Base-by-base conservation (phyloP, 2,329 filamentous ascomycete genomes). In the Xylaria sp. region DNA sequence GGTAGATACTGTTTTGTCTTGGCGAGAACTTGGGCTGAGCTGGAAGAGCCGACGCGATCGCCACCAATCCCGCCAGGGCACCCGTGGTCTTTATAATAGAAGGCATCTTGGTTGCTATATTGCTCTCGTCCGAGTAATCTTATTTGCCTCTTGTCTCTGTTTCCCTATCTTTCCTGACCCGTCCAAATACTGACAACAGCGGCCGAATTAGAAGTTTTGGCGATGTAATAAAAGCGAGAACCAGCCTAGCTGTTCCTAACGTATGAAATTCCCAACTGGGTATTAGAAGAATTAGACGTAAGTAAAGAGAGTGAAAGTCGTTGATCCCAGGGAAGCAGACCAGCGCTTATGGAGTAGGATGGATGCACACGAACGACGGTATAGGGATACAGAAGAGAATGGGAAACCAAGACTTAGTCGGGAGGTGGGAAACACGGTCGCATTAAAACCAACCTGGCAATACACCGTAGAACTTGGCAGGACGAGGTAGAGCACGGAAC, bases 11-110 rank as follows among this genome's bases (percentile, higher is more conserved):
- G 72, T 82, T 76, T 75, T 87, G 84, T 63, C 77, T 74, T 41
- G 73, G 67, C n/a, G 77, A 82, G 68, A 87, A 76, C 77, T 80
- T 83, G 45, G 81, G 80, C 32, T 78, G 71, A 5, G 82, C 76
- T 23, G 86, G 86, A 46, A 85, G 74, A 28, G 85, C 85, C n/a
- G 81, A 80, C 61, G 81, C 81, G 30, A 81, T 74, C 66, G 82
- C 80, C 18, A 81, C 81, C 73, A 87, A 78, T 71, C 81, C 80
- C 63, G 82, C 81, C 70, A 86, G 73, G 69, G 82, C 75, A 60
- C 74, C 73, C 32, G 67, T 66, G 64, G 78, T 81, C 79, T 83
- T 86, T 76, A 81, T 83, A 70, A 83, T 73, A 57, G 81, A 83
- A 80, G 82, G 81, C 82, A 84, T 84, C 50, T 78, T 81, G 80